These are phyloP conservation scores for Lophium mytilinum DNA, from an alignment of 495 filamentous ascomycete species.

Conservation along the genomic window DNA sequence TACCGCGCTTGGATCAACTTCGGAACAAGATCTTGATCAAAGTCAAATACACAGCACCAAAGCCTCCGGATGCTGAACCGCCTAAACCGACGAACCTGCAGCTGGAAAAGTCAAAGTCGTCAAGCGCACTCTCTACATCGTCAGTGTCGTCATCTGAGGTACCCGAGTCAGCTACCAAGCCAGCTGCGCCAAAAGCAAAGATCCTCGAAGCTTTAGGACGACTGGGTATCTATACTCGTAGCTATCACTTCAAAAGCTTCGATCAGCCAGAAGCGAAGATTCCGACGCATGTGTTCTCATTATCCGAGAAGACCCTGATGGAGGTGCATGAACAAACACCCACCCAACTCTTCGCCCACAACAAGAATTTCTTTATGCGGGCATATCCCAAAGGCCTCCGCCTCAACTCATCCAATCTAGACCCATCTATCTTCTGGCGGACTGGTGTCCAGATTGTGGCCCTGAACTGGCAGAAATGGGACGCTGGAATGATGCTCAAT, in stretches of 20 bases:
- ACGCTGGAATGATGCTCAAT: slow-evolving; percentile 93
- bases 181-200: slow-evolving; percentile 46
- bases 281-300: slow-evolving; percentile 78
- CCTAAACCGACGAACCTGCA: slow-evolving; percentile 16
- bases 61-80: slow-evolving; percentile 28
- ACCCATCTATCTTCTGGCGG: slow-evolving; percentile 77
- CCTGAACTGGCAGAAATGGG: slow-evolving; percentile 87
- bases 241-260: slow-evolving; percentile 68
- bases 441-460: slow-evolving; percentile 88
- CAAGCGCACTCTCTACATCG: slow-evolving; percentile 4
- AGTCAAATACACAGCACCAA: slow-evolving; percentile 61
- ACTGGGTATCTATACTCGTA: slow-evolving; percentile 74
- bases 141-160: background rate
- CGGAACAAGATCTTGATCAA: slow-evolving; percentile 81
- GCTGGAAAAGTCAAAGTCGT: slow-evolving; percentile 10
- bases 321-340: slow-evolving; percentile 57
- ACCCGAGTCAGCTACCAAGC: slow-evolving; percentile 31
- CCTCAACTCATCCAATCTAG: slow-evolving; percentile 75
- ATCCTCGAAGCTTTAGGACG: slow-evolving; percentile 64
- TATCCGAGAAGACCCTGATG: slow-evolving; percentile 71
- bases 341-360: slow-evolving; percentile 66
- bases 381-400: slow-evolving; percentile 80
- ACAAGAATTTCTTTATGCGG: slow-evolving; percentile 73
- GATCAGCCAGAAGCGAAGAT: slow-evolving; percentile 57
- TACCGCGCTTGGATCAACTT: slow-evolving; percentile 61